phyloP scores from a whole-genome alignment of 768 basidiomycete genomes.

The Tremella mesenterica region DNA sequence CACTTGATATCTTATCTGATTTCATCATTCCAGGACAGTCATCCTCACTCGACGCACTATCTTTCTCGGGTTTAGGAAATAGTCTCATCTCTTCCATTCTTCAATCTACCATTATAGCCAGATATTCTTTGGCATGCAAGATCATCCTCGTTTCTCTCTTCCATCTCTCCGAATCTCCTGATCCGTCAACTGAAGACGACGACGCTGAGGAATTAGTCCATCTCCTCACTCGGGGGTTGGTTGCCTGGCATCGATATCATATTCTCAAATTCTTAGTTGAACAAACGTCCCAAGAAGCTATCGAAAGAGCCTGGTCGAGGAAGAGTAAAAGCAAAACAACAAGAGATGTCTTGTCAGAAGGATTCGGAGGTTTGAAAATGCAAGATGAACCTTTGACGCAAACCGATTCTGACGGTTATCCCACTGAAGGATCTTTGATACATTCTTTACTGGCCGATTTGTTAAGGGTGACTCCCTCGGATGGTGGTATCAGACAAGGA shows the following conservation, averaged over 20 bases:
- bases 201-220: constrained; percentile 22
- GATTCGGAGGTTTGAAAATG: constrained; percentile 16
- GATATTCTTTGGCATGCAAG: constrained; percentile 21
- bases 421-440: constrained; percentile 27
- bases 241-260: constrained; percentile 25
- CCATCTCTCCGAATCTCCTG: constrained; percentile 17
- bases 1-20: constrained; percentile 15
- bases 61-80: constrained; percentile 24
- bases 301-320: neutral
- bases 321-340: constrained; percentile 9
- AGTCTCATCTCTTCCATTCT: constrained; percentile 24
- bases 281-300: constrained; percentile 24
- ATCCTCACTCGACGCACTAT: neutral
- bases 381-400: constrained; percentile 7
- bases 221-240: constrained; percentile 15
- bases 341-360: constrained; percentile 21
- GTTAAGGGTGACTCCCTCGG: neutral
- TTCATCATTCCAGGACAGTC: neutral
- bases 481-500: constrained; percentile 53
- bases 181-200: constrained; percentile 22
- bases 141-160: constrained; percentile 28
- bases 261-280: constrained; percentile 24
- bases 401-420: constrained; percentile 17
- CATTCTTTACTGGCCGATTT: constrained; percentile 26
- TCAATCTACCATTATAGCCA: constrained; percentile 11